A percentile compares a stretch with the other conserved stretches of the same genome.
Conservation (phyloP, 2,329 filamentous ascomycete species). For the Xylaria sp. region DNA sequence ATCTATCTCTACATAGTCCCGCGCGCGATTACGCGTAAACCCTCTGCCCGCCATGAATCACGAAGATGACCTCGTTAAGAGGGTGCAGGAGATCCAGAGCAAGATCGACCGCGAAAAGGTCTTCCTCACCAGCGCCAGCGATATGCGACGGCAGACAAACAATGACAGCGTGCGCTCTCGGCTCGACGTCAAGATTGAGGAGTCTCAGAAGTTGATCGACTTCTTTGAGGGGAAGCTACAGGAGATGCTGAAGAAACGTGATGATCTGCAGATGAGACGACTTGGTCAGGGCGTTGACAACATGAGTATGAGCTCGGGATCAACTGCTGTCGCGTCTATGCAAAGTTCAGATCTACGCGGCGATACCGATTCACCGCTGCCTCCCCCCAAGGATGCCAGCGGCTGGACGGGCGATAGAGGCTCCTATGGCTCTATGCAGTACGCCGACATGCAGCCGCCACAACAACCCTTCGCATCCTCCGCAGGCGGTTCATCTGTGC, state of each 20-base stretch:
- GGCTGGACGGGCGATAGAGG: constrained; percentile 43
- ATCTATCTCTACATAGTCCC: constrained; percentile 23
- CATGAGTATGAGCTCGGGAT: constrained; percentile 56
- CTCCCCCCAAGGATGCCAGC: constrained; percentile 67
- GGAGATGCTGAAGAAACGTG: constrained; percentile 76
- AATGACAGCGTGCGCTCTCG: constrained; percentile 87
- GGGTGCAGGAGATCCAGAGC: constrained; percentile 65
- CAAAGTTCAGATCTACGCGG: constrained; percentile 42
- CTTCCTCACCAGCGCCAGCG: constrained; percentile 87
- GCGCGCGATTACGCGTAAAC: constrained; percentile 36
- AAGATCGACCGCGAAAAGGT: constrained; percentile 98
- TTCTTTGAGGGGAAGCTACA: constrained; percentile 91
- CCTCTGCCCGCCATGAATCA: constrained; percentile 20
- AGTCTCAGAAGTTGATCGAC: constrained; percentile 85
- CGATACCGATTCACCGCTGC: constrained; percentile 51
- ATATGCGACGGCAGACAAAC: constrained; percentile 92
- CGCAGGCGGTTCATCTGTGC: constrained; percentile 60
- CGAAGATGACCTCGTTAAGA: constrained; percentile 19
- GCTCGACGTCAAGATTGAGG: constrained; percentile 89
- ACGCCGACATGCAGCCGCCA: constrained; percentile 72
- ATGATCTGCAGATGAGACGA: constrained; percentile 17
- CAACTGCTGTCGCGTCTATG: constrained; percentile 32
- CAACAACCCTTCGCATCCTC: constrained; percentile 72
- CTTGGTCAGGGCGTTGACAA: constrained; percentile 62
- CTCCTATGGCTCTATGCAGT: constrained; percentile 57